phyloP scores from a whole-genome alignment of 2,329 filamentous ascomycete genomes.

The Eutypa lata region DNA sequence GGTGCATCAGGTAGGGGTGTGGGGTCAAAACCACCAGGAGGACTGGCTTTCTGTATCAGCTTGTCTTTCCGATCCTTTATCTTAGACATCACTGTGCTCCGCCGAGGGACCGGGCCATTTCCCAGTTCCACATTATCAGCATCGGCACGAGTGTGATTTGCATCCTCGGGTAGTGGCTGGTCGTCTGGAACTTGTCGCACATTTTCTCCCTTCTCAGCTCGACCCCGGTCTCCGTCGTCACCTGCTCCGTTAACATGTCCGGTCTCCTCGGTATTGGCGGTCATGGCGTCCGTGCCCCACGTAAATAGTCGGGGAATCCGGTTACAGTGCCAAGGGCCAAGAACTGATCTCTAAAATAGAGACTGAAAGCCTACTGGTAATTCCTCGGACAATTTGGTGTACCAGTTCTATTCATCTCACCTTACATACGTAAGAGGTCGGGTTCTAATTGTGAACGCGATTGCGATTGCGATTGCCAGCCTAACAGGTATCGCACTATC shows the following conservation, averaged over 20 bases:
- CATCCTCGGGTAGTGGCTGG: conserved; percentile 9
- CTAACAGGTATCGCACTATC: too few relatives aligned
- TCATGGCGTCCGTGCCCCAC: conserved; percentile 1
- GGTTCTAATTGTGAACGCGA: too few relatives aligned
- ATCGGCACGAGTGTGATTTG: conserved; percentile 4
- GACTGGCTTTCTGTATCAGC: conserved; percentile 42
- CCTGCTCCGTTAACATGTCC: conserved; percentile 8
- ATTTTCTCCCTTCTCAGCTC: conserved; percentile 33
- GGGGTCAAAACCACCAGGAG: conserved; percentile 74
- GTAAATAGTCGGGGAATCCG: background rate
- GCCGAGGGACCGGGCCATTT: conserved; percentile 7
- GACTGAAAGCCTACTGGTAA: too few relatives aligned
- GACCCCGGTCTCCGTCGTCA: conserved; percentile 1
- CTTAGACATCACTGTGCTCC: conserved; percentile 28
- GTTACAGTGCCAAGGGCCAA: too few relatives aligned
- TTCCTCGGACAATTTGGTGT: too few relatives aligned
- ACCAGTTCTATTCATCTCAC: too few relatives aligned
- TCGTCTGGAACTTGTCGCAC: conserved; percentile 13
- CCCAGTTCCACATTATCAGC: conserved; percentile 9
- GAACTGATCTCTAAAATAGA: too few relatives aligned
- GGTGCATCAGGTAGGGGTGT: conserved; percentile 74
- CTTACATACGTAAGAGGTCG: too few relatives aligned
- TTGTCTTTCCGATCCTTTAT: conserved; percentile 35
- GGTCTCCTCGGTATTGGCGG: conserved; percentile 1
- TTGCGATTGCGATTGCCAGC: too few relatives aligned